A percentile compares a stretch with the other conserved stretches of the same genome.
Evolutionary conservation across 352 stramenopile genomes (phyloP).

Genomic region (Globisporangium rhizosaccharum): DNA sequence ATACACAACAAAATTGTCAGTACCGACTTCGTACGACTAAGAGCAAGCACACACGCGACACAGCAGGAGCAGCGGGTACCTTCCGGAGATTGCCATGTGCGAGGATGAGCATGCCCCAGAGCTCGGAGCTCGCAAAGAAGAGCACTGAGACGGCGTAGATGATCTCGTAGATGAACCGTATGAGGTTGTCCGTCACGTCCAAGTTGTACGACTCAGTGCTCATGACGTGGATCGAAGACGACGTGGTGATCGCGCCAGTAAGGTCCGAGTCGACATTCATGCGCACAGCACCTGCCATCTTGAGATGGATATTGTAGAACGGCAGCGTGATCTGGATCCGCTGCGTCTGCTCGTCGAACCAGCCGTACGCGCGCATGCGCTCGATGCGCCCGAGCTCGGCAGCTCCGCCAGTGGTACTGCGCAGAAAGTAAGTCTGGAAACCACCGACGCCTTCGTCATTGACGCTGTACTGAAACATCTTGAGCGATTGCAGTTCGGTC

Average conservation of each 20-base stretch:
- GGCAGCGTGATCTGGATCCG: conserved; percentile 41
- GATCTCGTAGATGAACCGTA: conserved; percentile 36
- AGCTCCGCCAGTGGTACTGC: conserved; percentile 30
- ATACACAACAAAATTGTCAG: not conserved
- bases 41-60: not conserved
- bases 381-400: conserved; percentile 20
- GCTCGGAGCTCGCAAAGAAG: conserved; percentile 25
- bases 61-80: not conserved
- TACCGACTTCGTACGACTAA: not conserved
- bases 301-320: conserved; percentile 58
- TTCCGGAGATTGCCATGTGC: conserved; percentile 28
- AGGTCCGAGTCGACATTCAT: conserved; percentile 53
- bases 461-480: conserved; percentile 49
- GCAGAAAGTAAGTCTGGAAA: conserved; percentile 56
- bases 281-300: conserved; percentile 35
- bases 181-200: conserved; percentile 33
- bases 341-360: conserved; percentile 57
- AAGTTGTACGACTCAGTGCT: conserved; percentile 68
- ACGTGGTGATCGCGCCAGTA: conserved; percentile 37
- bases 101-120: conserved; percentile 56
- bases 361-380: conserved; percentile 42
- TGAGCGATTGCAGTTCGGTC: conserved; percentile 23
- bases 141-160: conserved; percentile 47
- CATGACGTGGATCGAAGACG: conserved; percentile 36
- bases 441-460: conserved; percentile 26